Percentiles rank a stretch among this genome's conserved stretches.
phyloP scores from a whole-genome alignment of 2,329 filamentous ascomycete genomes.

The Aaosphaeria arxii region DNA sequence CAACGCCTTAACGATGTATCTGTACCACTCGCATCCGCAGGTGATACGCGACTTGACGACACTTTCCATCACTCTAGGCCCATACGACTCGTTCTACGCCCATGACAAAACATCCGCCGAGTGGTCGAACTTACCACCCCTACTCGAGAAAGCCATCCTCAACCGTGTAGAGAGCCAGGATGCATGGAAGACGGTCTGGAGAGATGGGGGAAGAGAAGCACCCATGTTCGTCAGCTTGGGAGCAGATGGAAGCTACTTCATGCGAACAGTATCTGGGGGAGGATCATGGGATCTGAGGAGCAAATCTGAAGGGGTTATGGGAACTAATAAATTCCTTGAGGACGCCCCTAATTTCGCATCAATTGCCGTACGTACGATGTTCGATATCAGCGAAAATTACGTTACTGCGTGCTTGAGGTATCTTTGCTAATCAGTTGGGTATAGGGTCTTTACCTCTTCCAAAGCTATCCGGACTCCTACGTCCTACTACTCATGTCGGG shows the following conservation, averaged over 20 bases:
- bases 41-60: constrained; percentile 24
- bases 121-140: constrained; percentile 25
- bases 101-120: constrained; percentile 22
- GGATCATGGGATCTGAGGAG: constrained; percentile 30
- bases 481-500: constrained; percentile 24
- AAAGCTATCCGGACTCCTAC: constrained; percentile 20
- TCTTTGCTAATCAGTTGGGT: too few species aligned
- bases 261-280: constrained; percentile 28
- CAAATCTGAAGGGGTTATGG: constrained; percentile 20
- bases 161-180: constrained; percentile 20
- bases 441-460: constrained; percentile 29
- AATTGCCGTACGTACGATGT: constrained; percentile 17
- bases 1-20: constrained; percentile 25
- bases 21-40: constrained; percentile 22
- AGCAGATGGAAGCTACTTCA: constrained; percentile 28
- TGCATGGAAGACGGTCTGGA: constrained; percentile 22
- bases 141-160: constrained; percentile 24
- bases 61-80: constrained; percentile 25
- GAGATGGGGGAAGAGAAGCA: constrained; percentile 20
- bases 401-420: too few species aligned
- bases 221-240: constrained; percentile 28
- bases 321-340: constrained; percentile 26
- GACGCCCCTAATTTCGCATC: constrained; percentile 17
- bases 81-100: constrained; percentile 28
- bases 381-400: too few species aligned